A percentile compares a stretch with the other conserved stretches of the same genome.
These are phyloP conservation scores for Biscogniauxia marginata DNA, from an alignment of 2,329 filamentous ascomycete species.

Conservation along the genomic window DNA sequence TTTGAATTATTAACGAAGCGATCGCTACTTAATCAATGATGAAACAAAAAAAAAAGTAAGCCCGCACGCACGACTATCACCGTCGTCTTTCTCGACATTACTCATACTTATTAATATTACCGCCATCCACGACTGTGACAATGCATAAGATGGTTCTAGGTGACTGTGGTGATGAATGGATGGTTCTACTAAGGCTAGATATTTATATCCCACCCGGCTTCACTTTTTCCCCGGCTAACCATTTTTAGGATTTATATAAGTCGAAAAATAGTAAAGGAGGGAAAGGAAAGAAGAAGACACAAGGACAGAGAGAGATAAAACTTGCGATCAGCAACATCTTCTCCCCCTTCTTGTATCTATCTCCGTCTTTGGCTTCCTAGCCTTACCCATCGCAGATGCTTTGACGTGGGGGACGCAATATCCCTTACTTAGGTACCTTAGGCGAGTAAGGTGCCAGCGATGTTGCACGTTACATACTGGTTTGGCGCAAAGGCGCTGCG, in stretches of 20 bases:
- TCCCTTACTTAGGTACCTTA: background rate
- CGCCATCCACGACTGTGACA: background rate
- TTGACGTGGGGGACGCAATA: too few species aligned
- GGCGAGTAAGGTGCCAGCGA: background rate
- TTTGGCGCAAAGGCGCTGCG: background rate
- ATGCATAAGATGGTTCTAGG: background rate
- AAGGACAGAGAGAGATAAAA: background rate
- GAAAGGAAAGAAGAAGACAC: background rate
- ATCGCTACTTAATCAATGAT: background rate
- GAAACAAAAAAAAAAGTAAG: background rate
- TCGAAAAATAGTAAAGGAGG: too few species aligned
- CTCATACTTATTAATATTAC: background rate
- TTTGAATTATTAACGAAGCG: background rate
- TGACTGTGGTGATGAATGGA: too few species aligned
- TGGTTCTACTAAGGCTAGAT: too few species aligned
- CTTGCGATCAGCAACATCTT: background rate
- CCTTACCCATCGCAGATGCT: background rate
- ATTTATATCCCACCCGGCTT: background rate
- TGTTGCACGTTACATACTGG: background rate
- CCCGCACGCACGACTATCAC: background rate
- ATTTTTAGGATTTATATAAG: background rate
- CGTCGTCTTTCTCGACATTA: background rate
- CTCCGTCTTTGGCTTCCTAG: background rate
- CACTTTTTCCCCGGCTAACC: background rate
- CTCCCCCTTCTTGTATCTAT: background rate